These are phyloP conservation scores for Rhizoclosmatium globosum DNA, from an alignment of 192 early-diverging fungal genomes.

Conservation along the genomic window DNA sequence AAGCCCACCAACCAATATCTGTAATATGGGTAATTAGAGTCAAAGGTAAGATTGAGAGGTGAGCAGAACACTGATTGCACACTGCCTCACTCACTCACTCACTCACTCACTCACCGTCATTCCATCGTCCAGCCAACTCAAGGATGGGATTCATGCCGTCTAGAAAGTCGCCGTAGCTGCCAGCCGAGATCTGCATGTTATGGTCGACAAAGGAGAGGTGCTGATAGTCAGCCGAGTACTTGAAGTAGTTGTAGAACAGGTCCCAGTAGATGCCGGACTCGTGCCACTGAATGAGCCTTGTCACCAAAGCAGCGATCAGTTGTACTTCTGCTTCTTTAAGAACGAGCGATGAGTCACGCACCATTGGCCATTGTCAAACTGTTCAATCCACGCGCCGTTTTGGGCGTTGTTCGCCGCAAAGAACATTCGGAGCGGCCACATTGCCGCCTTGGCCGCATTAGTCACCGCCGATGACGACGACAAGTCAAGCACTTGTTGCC, in stretches of 20 bases:
- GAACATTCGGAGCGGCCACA: constrained; percentile 3
- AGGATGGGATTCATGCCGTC: constrained; percentile 1
- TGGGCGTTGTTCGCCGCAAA: background rate
- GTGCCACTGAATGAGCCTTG: no score
- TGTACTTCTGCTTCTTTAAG: no score
- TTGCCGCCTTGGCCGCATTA: constrained; percentile 1
- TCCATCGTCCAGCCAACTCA: constrained; percentile 5
- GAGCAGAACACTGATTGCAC: no score
- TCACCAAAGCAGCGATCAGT: no score
- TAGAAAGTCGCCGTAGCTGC: constrained; percentile 5
- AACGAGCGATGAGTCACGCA: background rate
- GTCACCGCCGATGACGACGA: no score
- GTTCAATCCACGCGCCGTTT: constrained; percentile 22
- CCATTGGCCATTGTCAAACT: background rate
- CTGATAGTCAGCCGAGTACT: constrained; percentile 15
- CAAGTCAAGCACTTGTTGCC: no score
- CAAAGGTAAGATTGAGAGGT: no score
- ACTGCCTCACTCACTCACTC: background rate
- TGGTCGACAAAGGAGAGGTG: constrained; percentile 18
- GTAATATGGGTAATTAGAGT: no score
- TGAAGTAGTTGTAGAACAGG: constrained; percentile 35
- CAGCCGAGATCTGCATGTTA: constrained; percentile 1
- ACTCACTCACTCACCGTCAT: background rate
- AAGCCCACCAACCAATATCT: constrained; percentile 58
- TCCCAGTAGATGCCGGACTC: constrained; percentile 10